Evolutionary conservation across 2,329 filamentous ascomycete genomes (phyloP).

Genomic region (Rhynchosporium graminicola): DNA sequence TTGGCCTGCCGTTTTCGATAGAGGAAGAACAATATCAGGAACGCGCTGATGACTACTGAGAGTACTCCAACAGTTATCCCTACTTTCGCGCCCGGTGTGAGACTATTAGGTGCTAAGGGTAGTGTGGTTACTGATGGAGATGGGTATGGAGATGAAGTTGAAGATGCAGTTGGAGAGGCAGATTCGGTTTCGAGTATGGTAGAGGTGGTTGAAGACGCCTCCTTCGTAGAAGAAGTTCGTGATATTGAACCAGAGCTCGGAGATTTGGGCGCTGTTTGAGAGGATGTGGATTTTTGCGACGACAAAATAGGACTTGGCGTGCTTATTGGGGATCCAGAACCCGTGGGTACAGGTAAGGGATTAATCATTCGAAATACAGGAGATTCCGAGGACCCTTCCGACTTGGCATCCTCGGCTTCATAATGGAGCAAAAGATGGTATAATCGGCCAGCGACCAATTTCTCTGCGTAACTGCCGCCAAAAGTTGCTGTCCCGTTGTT

Average conservation of each 20-base stretch:
- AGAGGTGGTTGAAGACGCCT: background rate
- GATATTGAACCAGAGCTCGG: background rate
- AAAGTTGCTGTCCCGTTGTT: conserved; percentile 8
- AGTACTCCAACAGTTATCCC: conserved; percentile 4
- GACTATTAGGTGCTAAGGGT: background rate
- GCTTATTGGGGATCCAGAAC: background rate
- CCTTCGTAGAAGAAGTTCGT: background rate
- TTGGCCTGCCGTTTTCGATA: background rate
- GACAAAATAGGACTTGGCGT: background rate
- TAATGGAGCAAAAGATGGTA: conserved; percentile 1
- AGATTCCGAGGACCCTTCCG: background rate
- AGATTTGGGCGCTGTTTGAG: background rate
- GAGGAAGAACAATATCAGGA: background rate
- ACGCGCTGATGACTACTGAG: background rate
- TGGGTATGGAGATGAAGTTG: background rate
- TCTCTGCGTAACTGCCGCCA: background rate
- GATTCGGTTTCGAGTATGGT: background rate
- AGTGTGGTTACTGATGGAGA: background rate
- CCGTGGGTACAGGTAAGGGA: background rate
- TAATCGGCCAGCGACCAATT: background rate
- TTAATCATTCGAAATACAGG: conserved; percentile 3
- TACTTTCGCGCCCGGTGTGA: conserved; percentile 2
- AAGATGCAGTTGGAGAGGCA: background rate
- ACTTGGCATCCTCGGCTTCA: background rate
- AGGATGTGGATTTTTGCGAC: background rate